Evolutionary conservation across 345 rosid species (phyloP).

Genomic region (Salix viminalis): DNA sequence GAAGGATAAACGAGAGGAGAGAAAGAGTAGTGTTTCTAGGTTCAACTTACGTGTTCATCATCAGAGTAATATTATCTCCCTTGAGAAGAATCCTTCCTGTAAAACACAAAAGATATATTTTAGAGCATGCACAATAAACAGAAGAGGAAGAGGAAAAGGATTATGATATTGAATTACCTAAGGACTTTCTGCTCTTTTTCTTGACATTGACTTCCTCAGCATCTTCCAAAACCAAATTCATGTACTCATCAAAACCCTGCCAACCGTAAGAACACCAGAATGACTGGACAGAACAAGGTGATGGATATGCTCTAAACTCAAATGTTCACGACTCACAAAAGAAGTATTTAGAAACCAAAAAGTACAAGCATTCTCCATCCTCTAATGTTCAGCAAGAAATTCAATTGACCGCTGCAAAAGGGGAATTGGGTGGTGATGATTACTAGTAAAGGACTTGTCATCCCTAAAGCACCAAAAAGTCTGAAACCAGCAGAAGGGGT

Average conservation of each 20-base stretch:
- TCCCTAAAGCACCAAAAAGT: neutral
- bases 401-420: neutral
- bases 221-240: conserved; percentile 93
- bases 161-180: conserved; percentile 41
- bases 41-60: conserved; percentile 78
- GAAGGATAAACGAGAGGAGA: neutral
- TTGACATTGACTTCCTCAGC: conserved; percentile 92
- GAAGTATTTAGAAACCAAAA: neutral
- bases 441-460: neutral
- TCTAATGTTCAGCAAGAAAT: conserved; percentile 5
- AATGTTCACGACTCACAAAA: neutral
- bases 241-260: conserved; percentile 96
- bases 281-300: neutral
- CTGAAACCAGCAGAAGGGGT: neutral
- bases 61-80: conserved; percentile 88
- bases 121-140: neutral
- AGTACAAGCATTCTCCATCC: neutral
- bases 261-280: conserved; percentile 4
- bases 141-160: neutral
- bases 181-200: conserved; percentile 76
- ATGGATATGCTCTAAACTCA: neutral
- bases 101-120: neutral
- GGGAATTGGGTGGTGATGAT: neutral
- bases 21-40: neutral
- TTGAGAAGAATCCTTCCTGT: conserved; percentile 89